These are phyloP conservation scores for Quercus cerris DNA, from an alignment of 306 rosid genomes.

Conservation along the genomic window DNA sequence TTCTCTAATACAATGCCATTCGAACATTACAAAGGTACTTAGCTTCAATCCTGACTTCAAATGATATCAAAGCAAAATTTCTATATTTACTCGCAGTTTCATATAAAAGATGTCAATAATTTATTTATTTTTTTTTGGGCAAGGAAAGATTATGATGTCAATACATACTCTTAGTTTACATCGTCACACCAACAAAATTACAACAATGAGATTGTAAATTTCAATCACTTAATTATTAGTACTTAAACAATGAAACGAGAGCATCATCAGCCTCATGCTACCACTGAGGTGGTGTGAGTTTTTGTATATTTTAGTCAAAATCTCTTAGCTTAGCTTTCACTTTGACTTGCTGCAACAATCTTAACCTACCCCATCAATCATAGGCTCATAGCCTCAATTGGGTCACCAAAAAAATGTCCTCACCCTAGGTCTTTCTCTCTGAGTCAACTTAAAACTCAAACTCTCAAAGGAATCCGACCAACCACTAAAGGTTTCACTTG, in stretches of 20 bases:
- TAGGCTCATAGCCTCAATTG: neutral
- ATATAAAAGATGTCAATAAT: no score
- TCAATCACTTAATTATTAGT: no score
- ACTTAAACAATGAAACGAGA: no score
- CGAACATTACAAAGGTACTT: neutral
- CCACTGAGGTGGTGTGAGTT: neutral
- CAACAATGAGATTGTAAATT: neutral
- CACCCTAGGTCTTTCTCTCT: neutral
- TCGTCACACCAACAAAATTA: neutral
- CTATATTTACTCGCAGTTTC: no score
- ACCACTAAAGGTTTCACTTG: neutral
- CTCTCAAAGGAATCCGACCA: neutral
- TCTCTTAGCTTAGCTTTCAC: neutral
- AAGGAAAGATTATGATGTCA: no score
- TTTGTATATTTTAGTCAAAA: neutral
- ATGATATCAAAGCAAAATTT: no score
- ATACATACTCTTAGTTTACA: neutral
- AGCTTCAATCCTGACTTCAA: neutral
- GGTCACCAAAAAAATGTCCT: neutral
- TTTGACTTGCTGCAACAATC: neutral
- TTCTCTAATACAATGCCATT: no score
- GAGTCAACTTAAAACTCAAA: slow-evolving; percentile 1
- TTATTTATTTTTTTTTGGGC: no score
- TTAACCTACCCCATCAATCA: neutral
- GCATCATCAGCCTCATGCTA: neutral